Evolutionary conservation across 306 rosid genomes (phyloP).

Genomic region (Myrica gale): DNA sequence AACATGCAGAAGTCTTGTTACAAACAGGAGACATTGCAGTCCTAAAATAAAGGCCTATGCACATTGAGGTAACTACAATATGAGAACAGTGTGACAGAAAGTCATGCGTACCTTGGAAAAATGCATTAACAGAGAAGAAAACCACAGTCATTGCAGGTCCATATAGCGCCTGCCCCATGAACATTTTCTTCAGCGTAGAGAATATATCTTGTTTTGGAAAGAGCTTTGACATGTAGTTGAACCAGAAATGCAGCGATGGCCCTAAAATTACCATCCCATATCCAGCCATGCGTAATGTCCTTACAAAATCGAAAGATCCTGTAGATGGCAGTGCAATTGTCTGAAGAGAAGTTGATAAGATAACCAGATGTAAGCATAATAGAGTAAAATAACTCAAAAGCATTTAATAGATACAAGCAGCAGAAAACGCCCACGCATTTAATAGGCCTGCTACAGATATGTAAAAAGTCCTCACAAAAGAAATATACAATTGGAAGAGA

Average conservation of each 20-base stretch:
- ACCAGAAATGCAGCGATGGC: conserved; percentile 88
- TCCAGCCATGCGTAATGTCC: conserved; percentile 88
- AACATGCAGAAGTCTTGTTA: neutral
- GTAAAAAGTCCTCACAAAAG: neutral
- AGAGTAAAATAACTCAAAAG: neutral
- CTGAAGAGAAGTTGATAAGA: conserved; percentile 38
- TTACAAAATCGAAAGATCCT: conserved; percentile 55
- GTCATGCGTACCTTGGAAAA: conserved; percentile 61
- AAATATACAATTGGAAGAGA: too few species aligned
- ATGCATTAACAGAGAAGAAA: conserved; percentile 81
- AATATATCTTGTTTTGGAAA: conserved; percentile 67
- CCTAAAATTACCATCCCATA: conserved; percentile 83
- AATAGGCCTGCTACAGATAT: neutral
- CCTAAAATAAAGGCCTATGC: neutral
- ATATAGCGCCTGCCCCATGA: conserved; percentile 69
- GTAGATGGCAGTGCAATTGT: conserved; percentile 41
- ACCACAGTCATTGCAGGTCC: conserved; percentile 81
- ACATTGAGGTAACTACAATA: neutral
- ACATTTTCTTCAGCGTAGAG: conserved; percentile 85
- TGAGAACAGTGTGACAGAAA: conserved; percentile 6
- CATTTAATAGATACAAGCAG: neutral
- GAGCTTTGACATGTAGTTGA: conserved; percentile 72
- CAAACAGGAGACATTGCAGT: neutral
- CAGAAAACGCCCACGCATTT: neutral
- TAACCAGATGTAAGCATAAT: conserved; percentile 5